Conservation (phyloP, 164 flowering plant species). For the Houttuynia cordata region DNA sequence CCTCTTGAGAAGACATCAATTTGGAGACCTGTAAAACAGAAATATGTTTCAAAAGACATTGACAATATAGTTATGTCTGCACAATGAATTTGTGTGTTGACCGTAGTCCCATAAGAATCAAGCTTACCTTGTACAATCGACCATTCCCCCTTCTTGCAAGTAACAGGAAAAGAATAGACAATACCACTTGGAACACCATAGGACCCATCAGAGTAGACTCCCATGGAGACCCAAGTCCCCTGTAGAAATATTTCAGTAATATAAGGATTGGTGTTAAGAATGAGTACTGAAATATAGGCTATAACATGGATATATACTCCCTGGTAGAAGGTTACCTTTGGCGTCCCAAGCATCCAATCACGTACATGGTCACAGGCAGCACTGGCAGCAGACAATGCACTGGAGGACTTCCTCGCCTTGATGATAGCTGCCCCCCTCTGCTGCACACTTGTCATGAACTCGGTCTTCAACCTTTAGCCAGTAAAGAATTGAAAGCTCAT, state of each 20-base stretch:
- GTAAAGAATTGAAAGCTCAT: not conserved
- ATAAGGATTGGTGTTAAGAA: not conserved
- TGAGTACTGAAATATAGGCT: not conserved
- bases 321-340: slow-evolving; percentile 32
- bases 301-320: not conserved
- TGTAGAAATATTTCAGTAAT: slow-evolving; percentile 11
- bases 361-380: slow-evolving; percentile 83
- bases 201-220: slow-evolving; percentile 87
- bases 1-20: slow-evolving; percentile 63
- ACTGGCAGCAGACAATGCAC: slow-evolving; percentile 95
- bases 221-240: slow-evolving; percentile 95
- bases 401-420: slow-evolving; percentile 65
- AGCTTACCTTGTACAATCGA: slow-evolving; percentile 64
- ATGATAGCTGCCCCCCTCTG: slow-evolving; percentile 81
- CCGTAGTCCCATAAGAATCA: not conserved
- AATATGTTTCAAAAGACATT: not conserved
- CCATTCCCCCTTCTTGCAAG: slow-evolving; percentile 82
- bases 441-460: slow-evolving; percentile 68
- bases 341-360: slow-evolving; percentile 80
- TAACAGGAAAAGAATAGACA: slow-evolving; percentile 86
- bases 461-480: slow-evolving; percentile 38
- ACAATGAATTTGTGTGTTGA: not conserved
- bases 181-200: slow-evolving; percentile 64
- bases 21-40: slow-evolving; percentile 49
- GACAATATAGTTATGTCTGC: not conserved